Conservation (phyloP, 768 basidiomycete genomes). For the Hygrophoropsis aurantiaca region DNA sequence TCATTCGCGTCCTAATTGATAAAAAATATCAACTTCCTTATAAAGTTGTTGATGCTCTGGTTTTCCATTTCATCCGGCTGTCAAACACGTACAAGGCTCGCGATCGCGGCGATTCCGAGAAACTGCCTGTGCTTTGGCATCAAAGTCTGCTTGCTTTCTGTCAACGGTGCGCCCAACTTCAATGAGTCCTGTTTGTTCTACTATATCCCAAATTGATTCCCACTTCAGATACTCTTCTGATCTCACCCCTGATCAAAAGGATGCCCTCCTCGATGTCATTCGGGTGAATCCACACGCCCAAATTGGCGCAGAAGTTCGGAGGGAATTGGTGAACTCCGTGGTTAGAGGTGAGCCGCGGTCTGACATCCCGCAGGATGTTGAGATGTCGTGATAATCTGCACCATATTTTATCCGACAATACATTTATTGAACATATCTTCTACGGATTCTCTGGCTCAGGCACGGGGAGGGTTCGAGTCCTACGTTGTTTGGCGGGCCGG, state of each 20-base stretch:
- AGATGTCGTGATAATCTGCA: conserved; percentile 46
- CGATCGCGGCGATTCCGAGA: conserved; percentile 66
- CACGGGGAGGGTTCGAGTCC: too few species aligned
- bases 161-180: conserved; percentile 67
- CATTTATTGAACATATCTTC: conserved; percentile 2
- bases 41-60: conserved; percentile 95
- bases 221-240: conserved; percentile 94
- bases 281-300: conserved; percentile 83
- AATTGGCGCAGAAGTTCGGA: conserved; percentile 85
- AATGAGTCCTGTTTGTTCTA: too few species aligned
- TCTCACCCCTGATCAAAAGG: conserved; percentile 95
- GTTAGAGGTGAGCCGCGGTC: conserved; percentile 78
- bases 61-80: conserved; percentile 97
- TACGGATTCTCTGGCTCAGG: neutral
- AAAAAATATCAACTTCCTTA: conserved; percentile 98
- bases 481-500: too few species aligned
- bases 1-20: conserved; percentile 94
- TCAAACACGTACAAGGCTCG: conserved; percentile 86
- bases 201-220: too few species aligned
- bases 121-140: conserved; percentile 97
- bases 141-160: conserved; percentile 93
- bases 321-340: conserved; percentile 87
- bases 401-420: neutral
- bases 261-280: conserved; percentile 92
- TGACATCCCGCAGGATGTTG: conserved; percentile 63